Conservation (phyloP, 352 stramenopile species). For the Phytophthora pseudosyringae region DNA sequence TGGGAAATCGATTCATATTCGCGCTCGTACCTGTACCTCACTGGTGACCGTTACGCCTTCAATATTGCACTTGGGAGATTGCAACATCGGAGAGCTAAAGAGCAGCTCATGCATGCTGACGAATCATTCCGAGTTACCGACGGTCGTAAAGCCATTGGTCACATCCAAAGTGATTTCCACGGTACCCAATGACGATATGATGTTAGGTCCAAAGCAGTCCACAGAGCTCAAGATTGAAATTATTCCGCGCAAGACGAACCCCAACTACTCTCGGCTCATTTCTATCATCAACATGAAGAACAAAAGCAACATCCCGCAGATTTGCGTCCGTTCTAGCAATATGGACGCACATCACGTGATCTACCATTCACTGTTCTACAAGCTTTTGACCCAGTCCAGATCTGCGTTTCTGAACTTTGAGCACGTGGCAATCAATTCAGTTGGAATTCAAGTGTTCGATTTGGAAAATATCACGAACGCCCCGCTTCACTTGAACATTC, state of each 20-base stretch:
- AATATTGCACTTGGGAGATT: constrained; percentile 87
- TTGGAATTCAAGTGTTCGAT: constrained; percentile 89
- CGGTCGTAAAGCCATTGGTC: constrained; percentile 85
- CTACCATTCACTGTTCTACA: constrained; percentile 93
- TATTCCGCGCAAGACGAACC: constrained; percentile 90
- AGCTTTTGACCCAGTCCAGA: constrained; percentile 82
- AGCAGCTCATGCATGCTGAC: constrained; percentile 87
- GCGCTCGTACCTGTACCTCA: constrained; percentile 86
- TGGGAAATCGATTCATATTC: constrained; percentile 87
- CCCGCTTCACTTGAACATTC: constrained; percentile 76
- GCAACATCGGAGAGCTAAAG: constrained; percentile 91
- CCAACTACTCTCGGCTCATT: constrained; percentile 89
- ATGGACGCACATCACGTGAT: constrained; percentile 93
- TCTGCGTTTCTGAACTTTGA: constrained; percentile 91
- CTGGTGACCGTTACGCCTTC: constrained; percentile 87
- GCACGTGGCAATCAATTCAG: constrained; percentile 83
- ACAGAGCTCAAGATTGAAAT: constrained; percentile 91
- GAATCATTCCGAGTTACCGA: constrained; percentile 91
- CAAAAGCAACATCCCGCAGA: constrained; percentile 84
- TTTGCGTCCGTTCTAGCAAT: constrained; percentile 90
- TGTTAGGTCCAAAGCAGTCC: constrained; percentile 86
- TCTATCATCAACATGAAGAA: constrained; percentile 91
- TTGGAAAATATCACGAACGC: constrained; percentile 90
- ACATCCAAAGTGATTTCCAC: constrained; percentile 91
- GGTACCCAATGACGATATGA: constrained; percentile 89